phyloP scores from a whole-genome alignment of 129 eudicot species.

The Silybum marianum region DNA sequence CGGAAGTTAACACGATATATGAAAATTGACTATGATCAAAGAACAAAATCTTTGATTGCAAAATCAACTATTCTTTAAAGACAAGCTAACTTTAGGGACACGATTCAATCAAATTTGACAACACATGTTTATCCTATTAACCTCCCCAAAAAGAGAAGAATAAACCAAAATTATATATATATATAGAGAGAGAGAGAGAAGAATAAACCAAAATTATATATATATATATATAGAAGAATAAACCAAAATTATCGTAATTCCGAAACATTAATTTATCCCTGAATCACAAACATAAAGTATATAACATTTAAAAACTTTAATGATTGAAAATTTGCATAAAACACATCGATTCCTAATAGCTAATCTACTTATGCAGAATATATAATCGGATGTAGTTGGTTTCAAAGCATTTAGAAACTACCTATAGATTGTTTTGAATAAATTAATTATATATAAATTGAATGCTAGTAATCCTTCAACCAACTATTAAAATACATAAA shows the following conservation, averaged over 20 bases:
- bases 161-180: background rate
- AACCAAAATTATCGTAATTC: no score
- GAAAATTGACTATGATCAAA: background rate
- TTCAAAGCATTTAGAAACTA: background rate
- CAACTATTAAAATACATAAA: slow-evolving; percentile 9
- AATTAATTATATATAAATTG: background rate
- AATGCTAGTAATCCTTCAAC: background rate
- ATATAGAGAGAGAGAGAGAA: background rate
- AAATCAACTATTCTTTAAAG: background rate
- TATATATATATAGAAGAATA: no score
- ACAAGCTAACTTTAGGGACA: background rate
- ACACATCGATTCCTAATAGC: background rate
- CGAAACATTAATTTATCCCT: no score
- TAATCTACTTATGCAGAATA: background rate
- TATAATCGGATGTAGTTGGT: background rate
- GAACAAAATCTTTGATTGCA: background rate
- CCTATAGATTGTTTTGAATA: no score
- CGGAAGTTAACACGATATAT: background rate
- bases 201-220: no score
- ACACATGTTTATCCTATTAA: background rate
- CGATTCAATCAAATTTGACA: background rate
- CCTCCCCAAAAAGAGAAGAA: background rate
- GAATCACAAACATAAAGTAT: no score
- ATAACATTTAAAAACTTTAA: no score
- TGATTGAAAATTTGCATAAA: no score